Conservation (phyloP, 2,329 filamentous ascomycete genomes). For the Clarireedia homoeocarpa region DNA sequence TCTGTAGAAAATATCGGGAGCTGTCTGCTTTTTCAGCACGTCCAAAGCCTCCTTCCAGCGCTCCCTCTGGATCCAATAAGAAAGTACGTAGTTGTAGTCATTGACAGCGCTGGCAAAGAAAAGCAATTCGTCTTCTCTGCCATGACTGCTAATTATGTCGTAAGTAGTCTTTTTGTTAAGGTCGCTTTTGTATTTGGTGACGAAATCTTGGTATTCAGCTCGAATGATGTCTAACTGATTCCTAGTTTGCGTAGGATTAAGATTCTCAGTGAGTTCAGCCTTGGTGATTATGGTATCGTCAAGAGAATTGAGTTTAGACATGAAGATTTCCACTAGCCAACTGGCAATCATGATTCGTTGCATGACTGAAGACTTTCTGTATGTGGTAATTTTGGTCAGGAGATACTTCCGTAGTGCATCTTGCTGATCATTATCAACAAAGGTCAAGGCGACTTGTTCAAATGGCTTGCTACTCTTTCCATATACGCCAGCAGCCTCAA, state of each 20-base stretch:
- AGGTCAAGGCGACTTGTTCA: constrained; percentile 84
- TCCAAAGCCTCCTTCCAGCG: constrained; percentile 80
- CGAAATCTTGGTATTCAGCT: constrained; percentile 81
- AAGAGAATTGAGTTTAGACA: constrained; percentile 90
- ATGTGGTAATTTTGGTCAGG: constrained; percentile 69
- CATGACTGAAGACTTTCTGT: constrained; percentile 81
- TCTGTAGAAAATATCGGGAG: constrained; percentile 88
- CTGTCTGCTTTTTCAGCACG: constrained; percentile 87
- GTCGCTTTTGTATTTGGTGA: constrained; percentile 75
- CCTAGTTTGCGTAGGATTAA: constrained; percentile 62
- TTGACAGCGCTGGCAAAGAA: constrained; percentile 84
- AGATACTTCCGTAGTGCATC: constrained; percentile 90
- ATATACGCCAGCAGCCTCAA: constrained; percentile 83
- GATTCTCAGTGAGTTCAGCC: constrained; percentile 67
- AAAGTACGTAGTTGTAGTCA: constrained; percentile 90
- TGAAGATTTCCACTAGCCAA: constrained; percentile 93
- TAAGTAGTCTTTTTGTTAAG: constrained; percentile 89
- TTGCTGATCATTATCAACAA: constrained; percentile 84
- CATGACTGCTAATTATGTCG: constrained; percentile 92
- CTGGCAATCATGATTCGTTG: constrained; percentile 91
- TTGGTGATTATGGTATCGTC: constrained; percentile 91
- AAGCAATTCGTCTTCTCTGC: constrained; percentile 83
- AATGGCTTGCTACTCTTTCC: constrained; percentile 96
- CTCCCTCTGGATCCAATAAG: constrained; percentile 96
- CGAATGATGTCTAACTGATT: constrained; percentile 64